Percentiles rank a stretch among this genome's conserved stretches.
Conservation (phyloP, 148 eudicot genomes). For the Chenopodium album region DNA sequence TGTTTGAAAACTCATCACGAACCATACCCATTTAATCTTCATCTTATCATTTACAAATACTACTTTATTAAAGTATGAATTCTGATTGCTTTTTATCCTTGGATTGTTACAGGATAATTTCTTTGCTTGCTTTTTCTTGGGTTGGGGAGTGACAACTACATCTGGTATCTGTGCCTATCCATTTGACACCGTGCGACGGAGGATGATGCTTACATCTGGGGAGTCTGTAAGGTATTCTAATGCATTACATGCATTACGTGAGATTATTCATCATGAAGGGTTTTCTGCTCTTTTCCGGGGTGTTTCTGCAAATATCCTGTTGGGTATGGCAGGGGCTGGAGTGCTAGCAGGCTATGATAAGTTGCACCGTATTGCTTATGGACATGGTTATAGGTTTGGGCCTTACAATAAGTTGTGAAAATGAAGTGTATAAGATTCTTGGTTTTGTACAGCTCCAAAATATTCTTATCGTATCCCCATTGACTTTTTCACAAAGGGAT, state of each 20-base stretch:
- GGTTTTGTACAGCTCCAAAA: slow-evolving; percentile 22
- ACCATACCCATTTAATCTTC: not conserved
- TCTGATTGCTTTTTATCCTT: not conserved
- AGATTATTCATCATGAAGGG: slow-evolving; percentile 72
- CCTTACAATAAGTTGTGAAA: slow-evolving; percentile 37
- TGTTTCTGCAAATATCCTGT: slow-evolving; percentile 79
- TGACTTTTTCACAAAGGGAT: not conserved
- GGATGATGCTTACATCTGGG: slow-evolving; percentile 98
- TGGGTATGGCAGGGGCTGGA: slow-evolving; percentile 95
- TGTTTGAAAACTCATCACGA: not conserved
- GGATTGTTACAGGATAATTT: slow-evolving; percentile 67
- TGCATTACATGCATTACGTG: slow-evolving; percentile 62
- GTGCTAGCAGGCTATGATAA: slow-evolving; percentile 93
- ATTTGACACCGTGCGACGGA: slow-evolving; percentile 79
- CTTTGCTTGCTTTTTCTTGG: slow-evolving; percentile 81
- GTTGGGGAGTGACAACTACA: slow-evolving; percentile 82
- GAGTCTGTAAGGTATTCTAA: slow-evolving; percentile 64
- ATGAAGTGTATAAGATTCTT: slow-evolving; percentile 18
- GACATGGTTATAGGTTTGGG: slow-evolving; percentile 37
- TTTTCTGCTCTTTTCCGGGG: slow-evolving; percentile 71
- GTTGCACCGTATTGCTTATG: slow-evolving; percentile 53
- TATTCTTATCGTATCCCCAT: not conserved
- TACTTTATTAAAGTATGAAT: not conserved
- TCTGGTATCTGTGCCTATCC: slow-evolving; percentile 92
- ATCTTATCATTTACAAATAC: not conserved